Evolutionary conservation across 805 yeast species (phyloP), one percentile per base, ranked within the genome.

Genomic region (Ogataea kodamae): DNA sequence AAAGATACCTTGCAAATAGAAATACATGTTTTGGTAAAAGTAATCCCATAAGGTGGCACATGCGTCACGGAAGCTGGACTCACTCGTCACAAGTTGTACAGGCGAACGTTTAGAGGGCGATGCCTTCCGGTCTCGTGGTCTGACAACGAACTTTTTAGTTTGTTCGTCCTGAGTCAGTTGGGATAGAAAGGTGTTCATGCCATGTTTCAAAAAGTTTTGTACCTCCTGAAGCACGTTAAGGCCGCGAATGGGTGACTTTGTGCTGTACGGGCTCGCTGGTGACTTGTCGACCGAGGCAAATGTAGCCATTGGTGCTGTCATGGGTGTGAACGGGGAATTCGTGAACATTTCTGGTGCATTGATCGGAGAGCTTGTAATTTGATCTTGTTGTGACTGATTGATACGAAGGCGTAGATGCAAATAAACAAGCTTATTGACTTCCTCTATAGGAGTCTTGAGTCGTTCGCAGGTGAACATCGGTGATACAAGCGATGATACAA

Each of bases 1-100:
- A 29, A 81, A 69, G 0, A 77, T 68, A 0, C 82, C 82, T 39
- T 77, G 71, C 12, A 80, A 58, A 47, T 76, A 76, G 33, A 76
- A 77, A 32, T 72, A 66, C 2, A 77, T 68, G 22, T 70, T 67
- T n/a, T 64, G 62, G 42, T 70, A 73, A 50, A 80, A 81, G 16
- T 59, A 59, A 11, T 67, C 68, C 88, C 88, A 81, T 3, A 76
- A 62, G 1, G 65, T 49, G 3, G 70, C 61, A 60, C 60, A 49
- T 59, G 57, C 63, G 52, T 29, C 61, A 46, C 44, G 49, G 33
- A 55, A 55, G 16, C 44, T 61, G 4, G 28, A 11, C 13, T 36
- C 24, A 9, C 46, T 22, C 6, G 48, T 26, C 18, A 27, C 29
- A 12, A 27, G 21, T 54, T 58, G 24, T 54, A 51, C 39, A 55